These are phyloP conservation scores for Hypoxylon intermedium DNA, from an alignment of 495 filamentous ascomycete species.

Conservation along the genomic window DNA sequence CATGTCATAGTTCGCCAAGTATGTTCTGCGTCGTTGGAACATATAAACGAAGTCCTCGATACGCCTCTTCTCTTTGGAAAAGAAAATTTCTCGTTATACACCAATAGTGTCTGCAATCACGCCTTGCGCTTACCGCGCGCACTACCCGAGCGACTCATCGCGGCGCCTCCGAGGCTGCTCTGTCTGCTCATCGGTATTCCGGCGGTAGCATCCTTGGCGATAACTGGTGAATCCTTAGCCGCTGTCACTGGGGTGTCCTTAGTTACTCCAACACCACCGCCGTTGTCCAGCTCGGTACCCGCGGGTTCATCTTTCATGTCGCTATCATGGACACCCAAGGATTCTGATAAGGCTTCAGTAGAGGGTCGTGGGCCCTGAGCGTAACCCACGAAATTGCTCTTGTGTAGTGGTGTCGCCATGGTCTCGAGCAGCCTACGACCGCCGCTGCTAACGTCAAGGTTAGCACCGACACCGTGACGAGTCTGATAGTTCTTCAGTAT, in stretches of 20 bases:
- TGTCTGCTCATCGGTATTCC: conserved; percentile 59
- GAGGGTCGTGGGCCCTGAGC: conserved; percentile 51
- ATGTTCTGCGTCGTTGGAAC: too few species aligned
- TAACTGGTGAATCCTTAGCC: conserved; percentile 48
- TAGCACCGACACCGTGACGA: conserved; percentile 51
- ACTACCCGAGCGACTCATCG: conserved; percentile 56
- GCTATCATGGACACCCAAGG: conserved; percentile 48
- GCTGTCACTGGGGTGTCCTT: conserved; percentile 43
- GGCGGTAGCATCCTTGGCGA: conserved; percentile 31
- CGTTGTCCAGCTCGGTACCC: conserved; percentile 8
- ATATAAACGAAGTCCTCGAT: too few species aligned
- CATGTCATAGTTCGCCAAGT: too few species aligned
- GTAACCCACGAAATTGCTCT: conserved; percentile 48
- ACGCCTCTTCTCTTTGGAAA: too few species aligned
- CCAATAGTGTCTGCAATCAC: conserved; percentile 13
- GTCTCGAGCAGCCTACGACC: conserved; percentile 55
- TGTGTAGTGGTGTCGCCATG: conserved; percentile 46
- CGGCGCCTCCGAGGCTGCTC: conserved; percentile 55
- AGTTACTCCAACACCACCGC: conserved; percentile 1
- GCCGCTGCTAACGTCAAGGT: conserved; percentile 51
- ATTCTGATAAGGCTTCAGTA: conserved; percentile 51
- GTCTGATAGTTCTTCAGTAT: conserved; percentile 53
- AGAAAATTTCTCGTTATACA: too few species aligned
- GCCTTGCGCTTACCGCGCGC: conserved; percentile 45
- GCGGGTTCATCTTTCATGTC: conserved; percentile 40